Base-by-base conservation (phyloP, 2,329 filamentous ascomycete species). In the Shiraia bambusicola region DNA sequence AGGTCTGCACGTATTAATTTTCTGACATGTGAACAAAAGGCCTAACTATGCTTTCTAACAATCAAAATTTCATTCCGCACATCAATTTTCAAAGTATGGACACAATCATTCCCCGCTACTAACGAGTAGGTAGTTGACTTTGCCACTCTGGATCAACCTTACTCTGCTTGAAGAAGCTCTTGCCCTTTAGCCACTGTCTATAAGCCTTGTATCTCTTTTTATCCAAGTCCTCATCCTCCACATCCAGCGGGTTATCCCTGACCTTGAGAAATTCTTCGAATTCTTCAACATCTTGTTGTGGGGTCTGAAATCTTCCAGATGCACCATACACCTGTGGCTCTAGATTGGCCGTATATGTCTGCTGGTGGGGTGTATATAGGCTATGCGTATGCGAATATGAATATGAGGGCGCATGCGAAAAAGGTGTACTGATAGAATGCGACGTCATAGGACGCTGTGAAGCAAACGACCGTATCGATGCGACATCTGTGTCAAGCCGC, bases 191-290 rank as follows among this genome's bases (percentile, higher is more conserved):
- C 92, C 93, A 98, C 71, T 96, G 94, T 59, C 85, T 76, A 70
- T 98, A 98, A 8, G 91, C 88, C 72, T 95, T 97, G 69, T 98
- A 98, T 56, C 93, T 78, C 77, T 97, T 96, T 79, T 95, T 97
- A 28, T 80, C 78, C 32, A 83, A 78, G 67, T 97, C 93, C 60
- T 94, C 91, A 31, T 91, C 85, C 1, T 83, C 84, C 11, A 97
- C 92, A 2, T 88, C 94, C 37, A 98, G 72, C 13, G 89, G 88
- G 58, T 95, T 88, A 47, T 93, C 87, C 4, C 80, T 82, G 10
- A 93, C 81, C 30, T 78, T 80, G 41, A 96, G 67, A 59, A 93
- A 86, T 48, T 93, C 87, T 22, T 75, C 75, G 67, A 94, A 96
- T 43, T 88, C 81, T 14, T 79, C 79, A 32, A 85, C 60, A 51